Percentiles rank a stretch among this genome's conserved stretches.
Evolutionary conservation across 2,329 filamentous ascomycete species (phyloP).

Genomic region (Stachybotrys chlorohalonatus): DNA sequence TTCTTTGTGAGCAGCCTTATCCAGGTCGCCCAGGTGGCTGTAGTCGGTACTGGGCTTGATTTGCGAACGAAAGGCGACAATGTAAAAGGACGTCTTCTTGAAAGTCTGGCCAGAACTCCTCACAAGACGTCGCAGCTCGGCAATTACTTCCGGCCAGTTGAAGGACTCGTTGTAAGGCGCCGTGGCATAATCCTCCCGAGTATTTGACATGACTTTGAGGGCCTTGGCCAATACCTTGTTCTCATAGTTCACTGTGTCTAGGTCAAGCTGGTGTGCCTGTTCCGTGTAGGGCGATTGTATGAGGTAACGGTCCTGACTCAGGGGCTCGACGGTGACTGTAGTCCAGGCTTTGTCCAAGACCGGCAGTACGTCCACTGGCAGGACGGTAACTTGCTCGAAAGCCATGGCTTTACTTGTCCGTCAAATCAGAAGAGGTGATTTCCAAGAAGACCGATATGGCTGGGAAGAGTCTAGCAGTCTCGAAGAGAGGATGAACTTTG

Average conservation of each 20-base stretch:
- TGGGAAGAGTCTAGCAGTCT: no score
- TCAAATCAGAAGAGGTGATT: no score
- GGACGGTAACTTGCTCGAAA: constrained; percentile 12
- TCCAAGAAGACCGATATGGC: no score
- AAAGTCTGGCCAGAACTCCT: constrained; percentile 38
- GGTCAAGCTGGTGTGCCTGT: constrained; percentile 61
- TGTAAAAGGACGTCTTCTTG: constrained; percentile 62
- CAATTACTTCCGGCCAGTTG: constrained; percentile 63
- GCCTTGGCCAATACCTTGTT: constrained; percentile 64
- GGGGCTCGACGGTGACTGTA: constrained; percentile 11
- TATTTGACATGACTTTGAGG: constrained; percentile 52
- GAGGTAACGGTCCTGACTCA: constrained; percentile 27
- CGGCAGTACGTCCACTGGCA: constrained; percentile 12
- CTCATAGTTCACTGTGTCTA: constrained; percentile 55
- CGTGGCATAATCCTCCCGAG: constrained; percentile 66
- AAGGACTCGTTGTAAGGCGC: constrained; percentile 65
- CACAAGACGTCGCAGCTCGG: constrained; percentile 44
- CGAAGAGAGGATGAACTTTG: no score
- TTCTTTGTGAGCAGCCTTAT: constrained; percentile 72
- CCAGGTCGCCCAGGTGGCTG: constrained; percentile 60
- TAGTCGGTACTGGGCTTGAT: constrained; percentile 60
- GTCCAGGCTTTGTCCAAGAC: constrained; percentile 14
- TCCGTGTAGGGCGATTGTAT: constrained; percentile 71
- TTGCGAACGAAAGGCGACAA: constrained; percentile 73
- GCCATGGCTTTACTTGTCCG: constrained; percentile 12